Evolutionary conservation across 108 stramenopile species (phyloP).

Genomic region (Ochromonas danica): DNA sequence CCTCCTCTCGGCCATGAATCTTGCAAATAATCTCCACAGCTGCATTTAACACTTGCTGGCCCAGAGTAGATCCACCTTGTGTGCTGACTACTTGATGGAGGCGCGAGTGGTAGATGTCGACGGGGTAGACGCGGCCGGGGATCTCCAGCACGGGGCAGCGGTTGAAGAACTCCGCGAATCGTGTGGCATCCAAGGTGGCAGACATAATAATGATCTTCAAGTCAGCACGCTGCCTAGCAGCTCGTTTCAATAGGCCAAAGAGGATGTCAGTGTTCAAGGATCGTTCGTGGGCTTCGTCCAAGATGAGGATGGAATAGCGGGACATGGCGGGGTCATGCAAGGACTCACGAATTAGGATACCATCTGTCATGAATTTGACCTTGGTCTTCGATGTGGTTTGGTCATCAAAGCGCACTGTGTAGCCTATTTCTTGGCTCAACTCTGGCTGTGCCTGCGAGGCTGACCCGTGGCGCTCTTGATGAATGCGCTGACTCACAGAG

Average conservation of each 20-base stretch:
- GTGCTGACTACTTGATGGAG: slow-evolving; percentile 52
- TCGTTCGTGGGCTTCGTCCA: slow-evolving; percentile 59
- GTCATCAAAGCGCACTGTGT: slow-evolving; percentile 93
- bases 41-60: slow-evolving; percentile 44
- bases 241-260: neutral
- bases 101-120: slow-evolving; percentile 61
- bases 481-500: slow-evolving; percentile 83
- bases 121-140: slow-evolving; percentile 51
- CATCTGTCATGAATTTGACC: slow-evolving; percentile 38
- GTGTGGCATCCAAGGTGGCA: slow-evolving; percentile 51
- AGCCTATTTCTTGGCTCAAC: slow-evolving; percentile 69
- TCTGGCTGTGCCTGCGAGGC: no score
- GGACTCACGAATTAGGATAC: slow-evolving; percentile 81
- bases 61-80: slow-evolving; percentile 48
- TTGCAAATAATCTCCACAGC: slow-evolving; percentile 51
- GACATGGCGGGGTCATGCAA: slow-evolving; percentile 78
- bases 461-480: slow-evolving; percentile 75
- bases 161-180: slow-evolving; percentile 49
- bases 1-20: slow-evolving; percentile 50
- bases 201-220: slow-evolving; percentile 47
- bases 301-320: slow-evolving; percentile 69
- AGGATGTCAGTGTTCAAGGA: slow-evolving; percentile 56
- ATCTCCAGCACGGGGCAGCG: slow-evolving; percentile 45
- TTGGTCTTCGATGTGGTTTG: slow-evolving; percentile 51
- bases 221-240: neutral